Evolutionary conservation across 148 eudicot genomes (phyloP).

Genomic region (Amaranthus cruentus): DNA sequence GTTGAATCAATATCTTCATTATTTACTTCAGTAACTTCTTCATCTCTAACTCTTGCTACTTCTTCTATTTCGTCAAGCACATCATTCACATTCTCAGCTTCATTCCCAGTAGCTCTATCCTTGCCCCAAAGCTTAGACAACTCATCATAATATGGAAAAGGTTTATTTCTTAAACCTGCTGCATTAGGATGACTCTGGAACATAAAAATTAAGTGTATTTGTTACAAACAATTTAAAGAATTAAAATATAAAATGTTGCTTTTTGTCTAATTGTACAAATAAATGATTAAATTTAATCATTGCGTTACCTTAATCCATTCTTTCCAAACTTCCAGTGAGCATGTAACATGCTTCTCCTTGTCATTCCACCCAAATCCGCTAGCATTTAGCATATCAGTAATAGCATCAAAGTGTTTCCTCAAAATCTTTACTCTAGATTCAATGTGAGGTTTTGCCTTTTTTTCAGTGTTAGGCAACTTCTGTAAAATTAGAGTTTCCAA

Average conservation of each 20-base stretch:
- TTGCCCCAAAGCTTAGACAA: background rate
- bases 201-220: background rate
- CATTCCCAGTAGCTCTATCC: conserved; percentile 9
- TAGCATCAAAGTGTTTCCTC: background rate
- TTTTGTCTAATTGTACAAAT: background rate
- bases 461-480: background rate
- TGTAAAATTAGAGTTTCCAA: background rate
- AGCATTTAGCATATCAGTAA: background rate
- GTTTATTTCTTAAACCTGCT: background rate
- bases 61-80: conserved; percentile 7
- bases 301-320: background rate
- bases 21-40: background rate
- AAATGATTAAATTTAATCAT: too few species aligned
- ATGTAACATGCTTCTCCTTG: background rate
- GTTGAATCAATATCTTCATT: too few species aligned
- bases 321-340: conserved; percentile 1
- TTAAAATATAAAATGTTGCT: background rate
- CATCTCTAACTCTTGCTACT: background rate
- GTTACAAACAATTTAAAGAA: background rate
- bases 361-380: conserved; percentile 14
- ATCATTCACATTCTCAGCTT: background rate
- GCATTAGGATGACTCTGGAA: conserved; percentile 3
- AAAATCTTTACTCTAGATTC: background rate
- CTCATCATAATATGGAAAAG: conserved; percentile 1
- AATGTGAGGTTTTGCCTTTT: background rate